Conservation (phyloP, 768 basidiomycete species). For the Pulveroboletus sp. region DNA sequence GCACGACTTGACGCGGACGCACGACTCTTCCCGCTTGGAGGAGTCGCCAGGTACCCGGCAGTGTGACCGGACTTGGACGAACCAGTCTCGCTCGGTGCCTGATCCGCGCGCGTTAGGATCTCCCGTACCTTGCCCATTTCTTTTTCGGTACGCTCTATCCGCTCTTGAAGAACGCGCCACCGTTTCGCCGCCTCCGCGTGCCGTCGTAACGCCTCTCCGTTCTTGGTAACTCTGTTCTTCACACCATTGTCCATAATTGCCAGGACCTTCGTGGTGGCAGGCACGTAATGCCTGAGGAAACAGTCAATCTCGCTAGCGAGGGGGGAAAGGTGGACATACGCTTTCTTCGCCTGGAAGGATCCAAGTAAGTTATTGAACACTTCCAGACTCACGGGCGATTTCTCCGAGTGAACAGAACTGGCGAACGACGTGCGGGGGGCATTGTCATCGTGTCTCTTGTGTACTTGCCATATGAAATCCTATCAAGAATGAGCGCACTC, state of each 20-base stretch:
- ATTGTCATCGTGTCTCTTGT: constrained; percentile 51
- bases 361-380: constrained; percentile 63
- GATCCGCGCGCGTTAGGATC: constrained; percentile 46
- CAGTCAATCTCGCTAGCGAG: constrained; percentile 11
- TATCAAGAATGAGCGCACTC: constrained; percentile 26
- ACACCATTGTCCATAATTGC: constrained; percentile 94
- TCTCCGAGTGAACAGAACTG: constrained; percentile 47
- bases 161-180: constrained; percentile 77
- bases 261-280: constrained; percentile 87
- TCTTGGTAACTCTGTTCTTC: constrained; percentile 90
- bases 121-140: constrained; percentile 76
- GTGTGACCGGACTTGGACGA: constrained; percentile 63
- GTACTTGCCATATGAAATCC: constrained; percentile 87
- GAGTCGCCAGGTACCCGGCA: constrained; percentile 60
- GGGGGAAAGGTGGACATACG: constrained; percentile 43
- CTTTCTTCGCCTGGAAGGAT: constrained; percentile 85
- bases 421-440: constrained; percentile 40
- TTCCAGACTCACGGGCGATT: constrained; percentile 51
- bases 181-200: constrained; percentile 86
- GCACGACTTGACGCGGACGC: constrained; percentile 38
- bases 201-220: constrained; percentile 88
- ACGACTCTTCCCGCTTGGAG: constrained; percentile 46
- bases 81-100: constrained; percentile 60
- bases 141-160: constrained; percentile 73
- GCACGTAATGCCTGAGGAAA: constrained; percentile 79